Evolutionary conservation across 495 filamentous ascomycete genomes (phyloP), one percentile per base, ranked within the genome.

Genomic region (Viridothelium virens): DNA sequence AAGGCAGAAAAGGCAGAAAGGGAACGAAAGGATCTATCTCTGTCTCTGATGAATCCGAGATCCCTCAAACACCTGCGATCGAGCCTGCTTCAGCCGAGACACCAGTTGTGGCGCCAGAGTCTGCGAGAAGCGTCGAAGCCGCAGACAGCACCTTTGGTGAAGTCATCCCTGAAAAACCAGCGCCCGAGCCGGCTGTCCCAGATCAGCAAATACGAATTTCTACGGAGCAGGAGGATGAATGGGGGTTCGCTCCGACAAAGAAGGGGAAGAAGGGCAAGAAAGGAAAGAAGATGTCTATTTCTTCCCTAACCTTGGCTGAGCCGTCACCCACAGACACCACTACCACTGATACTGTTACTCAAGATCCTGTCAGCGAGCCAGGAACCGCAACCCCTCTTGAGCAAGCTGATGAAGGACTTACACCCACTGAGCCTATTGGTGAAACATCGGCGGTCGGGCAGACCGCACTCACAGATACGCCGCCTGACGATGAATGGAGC

Each of bases 1-100:
- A 81, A 68, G 68, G 70, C 59, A 66, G 72, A 67, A 74, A 74
- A 61, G 46, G 41, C 18, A 74, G 71, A 65, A 70, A 69, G 38
- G n/a, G 9, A 7, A 66, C 63, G 73, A 38, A 76, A 73, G 44
- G 18, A 31, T 50, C 63, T 11, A 33, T 31, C 4, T 16, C 61
- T 39, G 11, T 25, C 37, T 4, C 33, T 31, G 38, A 36, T 2
- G 31, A 59, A 14, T 31, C 18, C 1, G 53, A 59, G 18, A 18
- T 5, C 18, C n/a, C 18, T 53, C 69, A 74, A 75, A 56, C 75
- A 78, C 67, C 72, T 37, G 25, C 46, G 48, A 44, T 44, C 25
- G 41, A 53, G 5, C 56, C 12, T 16, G 34, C 44, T 56, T 63
- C 38, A 12, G 38, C 16, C 7, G 63, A 64, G 5, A 48, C 11